Percentiles rank a stretch among this genome's conserved stretches.
phyloP scores from a whole-genome alignment of 768 basidiomycete species.

The Cubamyces sp. region DNA sequence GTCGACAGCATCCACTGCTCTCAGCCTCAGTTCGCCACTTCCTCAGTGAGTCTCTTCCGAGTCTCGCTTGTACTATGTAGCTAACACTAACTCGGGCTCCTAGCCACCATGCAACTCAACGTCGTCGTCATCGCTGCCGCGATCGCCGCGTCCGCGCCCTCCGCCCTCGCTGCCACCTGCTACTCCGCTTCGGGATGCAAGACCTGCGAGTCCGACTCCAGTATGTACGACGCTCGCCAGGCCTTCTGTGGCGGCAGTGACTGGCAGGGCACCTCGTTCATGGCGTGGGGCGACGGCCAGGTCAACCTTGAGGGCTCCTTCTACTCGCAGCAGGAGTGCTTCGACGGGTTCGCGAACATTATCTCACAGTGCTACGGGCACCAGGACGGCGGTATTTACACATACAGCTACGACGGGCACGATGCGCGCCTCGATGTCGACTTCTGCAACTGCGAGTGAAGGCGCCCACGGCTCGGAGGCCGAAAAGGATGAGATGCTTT shows the following conservation, averaged over 20 bases:
- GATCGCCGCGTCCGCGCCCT: neutral
- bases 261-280: neutral
- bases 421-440: neutral
- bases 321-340: neutral
- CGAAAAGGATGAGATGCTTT: too few species aligned
- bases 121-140: neutral
- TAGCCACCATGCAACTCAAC: neutral
- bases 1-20: too few species aligned
- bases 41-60: too few species aligned
- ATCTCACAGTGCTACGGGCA: neutral
- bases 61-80: too few species aligned
- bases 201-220: neutral
- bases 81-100: too few species aligned
- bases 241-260: neutral
- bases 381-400: neutral
- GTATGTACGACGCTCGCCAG: neutral
- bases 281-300: neutral
- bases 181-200: neutral
- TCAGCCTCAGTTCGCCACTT: too few species aligned
- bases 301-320: neutral
- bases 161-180: slow-evolving; percentile 2
- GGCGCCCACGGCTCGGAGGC: too few species aligned
- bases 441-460: neutral
- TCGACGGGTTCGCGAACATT: neutral
- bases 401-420: neutral